Evolutionary conservation across 2,329 filamentous ascomycete genomes (phyloP).

Genomic region (Cyclaneusma minus): DNA sequence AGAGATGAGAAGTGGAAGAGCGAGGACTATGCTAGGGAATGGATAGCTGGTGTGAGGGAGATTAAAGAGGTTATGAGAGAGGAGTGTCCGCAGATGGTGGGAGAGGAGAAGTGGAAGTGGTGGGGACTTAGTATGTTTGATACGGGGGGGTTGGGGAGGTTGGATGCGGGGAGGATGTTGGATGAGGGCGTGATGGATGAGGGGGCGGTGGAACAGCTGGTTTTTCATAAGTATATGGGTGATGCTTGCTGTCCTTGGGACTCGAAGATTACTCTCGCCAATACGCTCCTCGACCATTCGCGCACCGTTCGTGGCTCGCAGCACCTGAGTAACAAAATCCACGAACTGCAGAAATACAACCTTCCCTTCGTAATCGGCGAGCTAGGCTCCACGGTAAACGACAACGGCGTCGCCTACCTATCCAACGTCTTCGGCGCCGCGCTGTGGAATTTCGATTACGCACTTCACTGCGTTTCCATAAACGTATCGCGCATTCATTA

Average conservation of each 20-base stretch:
- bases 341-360: slow-evolving; percentile 7
- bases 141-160: no score
- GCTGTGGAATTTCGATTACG: slow-evolving; percentile 51
- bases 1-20: slow-evolving; percentile 38
- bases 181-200: no score
- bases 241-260: no score
- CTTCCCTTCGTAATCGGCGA: slow-evolving; percentile 43
- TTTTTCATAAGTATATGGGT: no score
- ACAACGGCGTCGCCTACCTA: slow-evolving; percentile 42
- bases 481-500: slow-evolving; percentile 43
- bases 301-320: no score
- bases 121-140: no score
- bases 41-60: slow-evolving; percentile 35
- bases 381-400: slow-evolving; percentile 43
- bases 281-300: slow-evolving; percentile 48
- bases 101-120: slow-evolving; percentile 22
- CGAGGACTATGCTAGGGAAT: slow-evolving; percentile 37
- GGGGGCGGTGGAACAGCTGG: no score
- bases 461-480: slow-evolving; percentile 37
- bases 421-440: slow-evolving; percentile 51
- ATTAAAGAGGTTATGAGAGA: slow-evolving; percentile 29
- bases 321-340: no score
- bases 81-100: slow-evolving; percentile 32
- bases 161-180: no score
- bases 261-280: slow-evolving; percentile 45